Evolutionary conservation across 176 grass and related monocot genomes (phyloP).

Genomic region (Musa itinerans): DNA sequence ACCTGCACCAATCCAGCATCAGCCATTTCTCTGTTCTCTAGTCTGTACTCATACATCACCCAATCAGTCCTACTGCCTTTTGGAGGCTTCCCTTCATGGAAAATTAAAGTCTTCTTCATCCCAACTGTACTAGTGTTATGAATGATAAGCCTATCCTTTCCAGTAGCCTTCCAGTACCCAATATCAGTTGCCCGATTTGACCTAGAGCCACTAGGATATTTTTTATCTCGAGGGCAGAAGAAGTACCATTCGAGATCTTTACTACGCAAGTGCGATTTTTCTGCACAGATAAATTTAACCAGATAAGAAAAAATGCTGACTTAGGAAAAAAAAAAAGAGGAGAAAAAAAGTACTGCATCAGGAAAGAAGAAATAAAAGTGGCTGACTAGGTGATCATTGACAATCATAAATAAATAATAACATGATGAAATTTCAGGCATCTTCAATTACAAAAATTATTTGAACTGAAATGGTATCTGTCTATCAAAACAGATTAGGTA

Average conservation of each 20-base stretch:
- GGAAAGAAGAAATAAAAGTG: neutral
- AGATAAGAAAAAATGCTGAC: slow-evolving; percentile 13
- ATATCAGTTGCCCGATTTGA: slow-evolving; percentile 60
- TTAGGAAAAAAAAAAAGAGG: neutral
- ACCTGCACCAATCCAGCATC: slow-evolving; percentile 48
- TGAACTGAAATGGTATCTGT: neutral
- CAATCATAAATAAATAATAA: neutral
- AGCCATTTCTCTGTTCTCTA: slow-evolving; percentile 44
- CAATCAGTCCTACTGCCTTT: slow-evolving; percentile 70
- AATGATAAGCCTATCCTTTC: slow-evolving; percentile 55
- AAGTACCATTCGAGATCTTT: slow-evolving; percentile 81
- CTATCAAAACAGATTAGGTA: neutral
- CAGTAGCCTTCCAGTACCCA: slow-evolving; percentile 89
- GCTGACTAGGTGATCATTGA: neutral
- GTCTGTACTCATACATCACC: slow-evolving; percentile 92
- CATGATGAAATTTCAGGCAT: neutral
- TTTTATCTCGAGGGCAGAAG: slow-evolving; percentile 68
- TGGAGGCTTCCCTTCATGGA: slow-evolving; percentile 72
- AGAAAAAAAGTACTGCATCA: neutral
- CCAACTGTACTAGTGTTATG: slow-evolving; percentile 59
- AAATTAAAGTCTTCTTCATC: slow-evolving; percentile 82
- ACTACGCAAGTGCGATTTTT: slow-evolving; percentile 52
- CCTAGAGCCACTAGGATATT: slow-evolving; percentile 69
- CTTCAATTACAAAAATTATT: neutral
- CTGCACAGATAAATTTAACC: slow-evolving; percentile 23